Conservation (phyloP, 805 yeast species). For the Saccharomycopsis oosterbeekiorum region DNA sequence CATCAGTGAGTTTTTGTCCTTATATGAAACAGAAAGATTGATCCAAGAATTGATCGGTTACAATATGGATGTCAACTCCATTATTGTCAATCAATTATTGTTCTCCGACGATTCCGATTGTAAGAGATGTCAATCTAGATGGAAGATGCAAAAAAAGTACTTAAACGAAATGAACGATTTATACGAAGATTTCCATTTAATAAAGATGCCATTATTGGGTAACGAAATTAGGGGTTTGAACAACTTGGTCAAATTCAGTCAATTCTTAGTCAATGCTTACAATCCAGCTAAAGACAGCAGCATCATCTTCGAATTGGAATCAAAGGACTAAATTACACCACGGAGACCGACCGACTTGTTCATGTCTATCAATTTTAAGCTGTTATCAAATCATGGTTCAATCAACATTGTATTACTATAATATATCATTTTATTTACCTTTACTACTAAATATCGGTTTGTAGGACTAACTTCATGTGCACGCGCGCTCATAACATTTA, state of each 20-base stretch:
- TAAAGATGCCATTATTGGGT: conserved; percentile 91
- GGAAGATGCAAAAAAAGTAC: conserved; percentile 94
- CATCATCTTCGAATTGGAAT: conserved; percentile 28
- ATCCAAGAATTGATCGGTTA: conserved; percentile 92
- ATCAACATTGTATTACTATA: background rate
- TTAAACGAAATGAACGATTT: conserved; percentile 91
- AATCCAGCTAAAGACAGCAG: conserved; percentile 49
- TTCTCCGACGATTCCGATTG: conserved; percentile 77
- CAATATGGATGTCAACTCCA: conserved; percentile 94
- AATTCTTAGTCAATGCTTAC: conserved; percentile 69
- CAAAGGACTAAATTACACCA: conserved; percentile 10
- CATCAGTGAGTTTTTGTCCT: conserved; percentile 89
- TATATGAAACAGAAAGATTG: conserved; percentile 96
- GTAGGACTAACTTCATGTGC: background rate
- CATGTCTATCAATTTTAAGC: background rate
- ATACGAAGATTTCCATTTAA: conserved; percentile 94
- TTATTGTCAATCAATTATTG: conserved; percentile 87
- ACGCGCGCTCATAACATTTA: background rate
- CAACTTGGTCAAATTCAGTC: conserved; percentile 74
- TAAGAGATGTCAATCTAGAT: conserved; percentile 83
- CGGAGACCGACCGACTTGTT: too few relatives aligned
- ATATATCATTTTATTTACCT: background rate
- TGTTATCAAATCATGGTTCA: background rate
- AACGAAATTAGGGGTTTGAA: conserved; percentile 91
- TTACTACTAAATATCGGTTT: background rate